These are phyloP conservation scores for Colletotrichum noveboracense DNA, from an alignment of 2,329 filamentous ascomycete species.

Conservation along the genomic window DNA sequence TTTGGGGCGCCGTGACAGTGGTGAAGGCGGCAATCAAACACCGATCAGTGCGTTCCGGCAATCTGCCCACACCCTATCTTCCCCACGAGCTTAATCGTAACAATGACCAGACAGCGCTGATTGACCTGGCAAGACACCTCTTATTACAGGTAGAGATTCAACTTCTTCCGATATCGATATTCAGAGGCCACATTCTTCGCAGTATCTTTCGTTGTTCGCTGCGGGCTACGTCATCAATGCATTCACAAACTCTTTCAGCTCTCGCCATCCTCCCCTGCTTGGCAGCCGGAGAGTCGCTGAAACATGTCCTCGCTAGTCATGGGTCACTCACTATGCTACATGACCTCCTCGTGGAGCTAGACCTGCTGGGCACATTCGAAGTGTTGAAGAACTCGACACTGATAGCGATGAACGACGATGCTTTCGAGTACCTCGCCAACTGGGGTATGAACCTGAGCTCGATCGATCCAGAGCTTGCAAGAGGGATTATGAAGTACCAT, in stretches of 20 bases:
- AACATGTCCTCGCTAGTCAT: background rate
- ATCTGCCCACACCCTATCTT: background rate
- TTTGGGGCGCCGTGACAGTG: background rate
- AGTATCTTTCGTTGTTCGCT: rapidly evolving
- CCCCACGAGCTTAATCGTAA: background rate
- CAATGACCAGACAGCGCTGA: background rate
- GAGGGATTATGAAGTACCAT: background rate
- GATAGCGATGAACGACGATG: background rate
- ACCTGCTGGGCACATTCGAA: background rate
- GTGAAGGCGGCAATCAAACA: background rate
- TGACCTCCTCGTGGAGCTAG: background rate
- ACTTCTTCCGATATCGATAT: background rate
- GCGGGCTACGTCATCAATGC: background rate
- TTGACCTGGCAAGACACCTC: too few relatives aligned
- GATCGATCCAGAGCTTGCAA: background rate
- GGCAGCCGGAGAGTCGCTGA: background rate
- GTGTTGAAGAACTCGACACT: background rate
- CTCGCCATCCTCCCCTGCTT: background rate
- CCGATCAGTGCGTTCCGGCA: background rate
- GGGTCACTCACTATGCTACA: background rate
- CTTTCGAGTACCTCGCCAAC: background rate
- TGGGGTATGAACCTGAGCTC: background rate
- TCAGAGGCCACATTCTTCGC: background rate
- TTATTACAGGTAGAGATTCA: background rate
- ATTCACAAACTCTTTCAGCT: background rate